Conservation (phyloP, 345 rosid genomes). For the Dimocarpus longan region DNA sequence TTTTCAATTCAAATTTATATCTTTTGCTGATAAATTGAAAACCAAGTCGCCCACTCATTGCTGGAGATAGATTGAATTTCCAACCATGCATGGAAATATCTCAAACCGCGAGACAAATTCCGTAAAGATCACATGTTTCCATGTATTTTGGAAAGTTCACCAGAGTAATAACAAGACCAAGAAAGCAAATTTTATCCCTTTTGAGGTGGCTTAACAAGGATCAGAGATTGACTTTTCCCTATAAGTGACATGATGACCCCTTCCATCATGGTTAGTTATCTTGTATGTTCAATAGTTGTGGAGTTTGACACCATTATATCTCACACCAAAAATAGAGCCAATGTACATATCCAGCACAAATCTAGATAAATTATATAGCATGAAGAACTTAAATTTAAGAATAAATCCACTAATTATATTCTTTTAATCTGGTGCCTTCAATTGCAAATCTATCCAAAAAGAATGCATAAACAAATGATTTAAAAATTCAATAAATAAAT, state of each 20-base stretch:
- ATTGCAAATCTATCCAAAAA: not conserved
- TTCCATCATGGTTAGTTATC: too few relatives aligned
- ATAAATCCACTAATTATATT: not conserved
- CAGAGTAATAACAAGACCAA: not conserved
- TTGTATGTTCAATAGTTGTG: not conserved
- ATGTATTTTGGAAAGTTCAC: not conserved
- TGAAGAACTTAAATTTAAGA: slow-evolving; percentile 2
- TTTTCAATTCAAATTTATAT: not conserved
- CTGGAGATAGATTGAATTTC: not conserved
- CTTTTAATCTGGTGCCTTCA: not conserved
- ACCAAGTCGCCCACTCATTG: not conserved
- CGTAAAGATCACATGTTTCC: not conserved
- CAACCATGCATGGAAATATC: not conserved
- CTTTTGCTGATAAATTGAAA: not conserved
- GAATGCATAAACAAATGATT: not conserved
- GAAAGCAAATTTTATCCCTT: slow-evolving; percentile 1
- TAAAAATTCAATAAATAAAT: not conserved
- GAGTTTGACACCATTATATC: not conserved
- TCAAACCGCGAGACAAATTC: not conserved
- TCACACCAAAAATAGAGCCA: not conserved
- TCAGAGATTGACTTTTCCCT: not conserved
- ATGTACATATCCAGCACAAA: not conserved
- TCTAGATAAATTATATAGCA: not conserved
- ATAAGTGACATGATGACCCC: too few relatives aligned
- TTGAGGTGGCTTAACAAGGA: not conserved